A percentile compares a stretch with the other conserved stretches of the same genome.
phyloP scores from a whole-genome alignment of 306 rosid genomes.

The Prunus mume region DNA sequence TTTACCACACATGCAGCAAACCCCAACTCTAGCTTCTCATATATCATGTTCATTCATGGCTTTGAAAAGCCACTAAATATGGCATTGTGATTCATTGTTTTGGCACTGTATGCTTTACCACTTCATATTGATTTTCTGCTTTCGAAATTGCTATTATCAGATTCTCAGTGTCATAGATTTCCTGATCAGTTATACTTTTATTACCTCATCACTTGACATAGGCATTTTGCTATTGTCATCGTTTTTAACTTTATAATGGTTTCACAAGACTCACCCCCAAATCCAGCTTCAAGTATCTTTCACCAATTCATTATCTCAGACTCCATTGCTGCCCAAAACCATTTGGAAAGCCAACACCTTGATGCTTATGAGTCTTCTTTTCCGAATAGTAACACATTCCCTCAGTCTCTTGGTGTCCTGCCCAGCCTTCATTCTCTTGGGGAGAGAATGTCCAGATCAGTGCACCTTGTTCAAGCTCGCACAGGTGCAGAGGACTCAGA shows the following conservation, averaged over 20 bases:
- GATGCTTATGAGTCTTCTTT: constrained; percentile 50
- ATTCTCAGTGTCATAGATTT: no score
- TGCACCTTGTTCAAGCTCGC: constrained; percentile 48
- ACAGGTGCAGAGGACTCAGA: constrained; percentile 31
- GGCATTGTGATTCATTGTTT: not conserved
- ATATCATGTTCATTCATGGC: no score
- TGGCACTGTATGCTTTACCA: no score
- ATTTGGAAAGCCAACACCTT: constrained; percentile 53
- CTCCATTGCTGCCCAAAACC: constrained; percentile 51
- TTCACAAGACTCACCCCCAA: constrained; percentile 39
- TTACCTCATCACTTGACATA: no score
- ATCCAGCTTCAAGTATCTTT: constrained; percentile 30
- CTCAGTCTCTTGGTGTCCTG: constrained; percentile 38
- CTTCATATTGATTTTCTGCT: no score
- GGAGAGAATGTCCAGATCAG: constrained; percentile 49
- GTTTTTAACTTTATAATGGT: constrained; percentile 21
- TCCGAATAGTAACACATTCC: constrained; percentile 27
- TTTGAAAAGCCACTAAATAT: constrained; percentile 1
- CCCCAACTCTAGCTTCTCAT: not conserved
- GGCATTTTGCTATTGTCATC: no score
- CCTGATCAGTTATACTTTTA: no score
- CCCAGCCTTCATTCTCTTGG: constrained; percentile 54
- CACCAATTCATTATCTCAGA: constrained; percentile 53
- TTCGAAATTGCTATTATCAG: no score
- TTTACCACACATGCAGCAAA: not conserved